These are phyloP conservation scores for Trichosporon faecale DNA, from an alignment of 1,284 basidiomycete species.

Conservation along the genomic window DNA sequence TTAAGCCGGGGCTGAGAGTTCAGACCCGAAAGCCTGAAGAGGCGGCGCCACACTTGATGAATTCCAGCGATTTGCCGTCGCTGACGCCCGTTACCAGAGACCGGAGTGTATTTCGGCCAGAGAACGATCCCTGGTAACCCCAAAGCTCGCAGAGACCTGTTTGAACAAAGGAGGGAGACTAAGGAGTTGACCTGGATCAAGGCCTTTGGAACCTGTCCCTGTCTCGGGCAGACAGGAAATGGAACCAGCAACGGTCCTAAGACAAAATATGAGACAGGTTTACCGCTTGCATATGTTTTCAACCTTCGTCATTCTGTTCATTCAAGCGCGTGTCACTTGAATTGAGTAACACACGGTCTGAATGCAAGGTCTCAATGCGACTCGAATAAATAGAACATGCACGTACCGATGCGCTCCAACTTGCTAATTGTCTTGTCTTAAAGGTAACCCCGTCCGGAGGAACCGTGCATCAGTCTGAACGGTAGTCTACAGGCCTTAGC, in stretches of 20 bases:
- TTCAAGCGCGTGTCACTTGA: neutral
- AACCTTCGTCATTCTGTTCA: neutral
- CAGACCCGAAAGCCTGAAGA: neutral
- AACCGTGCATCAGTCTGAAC: neutral
- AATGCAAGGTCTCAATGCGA: neutral
- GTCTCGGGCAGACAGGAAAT: neutral
- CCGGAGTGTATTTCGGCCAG: neutral
- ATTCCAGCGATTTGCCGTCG: neutral
- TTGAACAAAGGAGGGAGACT: neutral
- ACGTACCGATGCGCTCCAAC: neutral
- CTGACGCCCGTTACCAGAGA: neutral
- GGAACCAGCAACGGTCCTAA: neutral
- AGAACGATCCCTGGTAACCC: neutral
- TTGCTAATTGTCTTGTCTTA: neutral
- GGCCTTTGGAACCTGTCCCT: neutral
- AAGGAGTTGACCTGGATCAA: neutral
- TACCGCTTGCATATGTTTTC: neutral
- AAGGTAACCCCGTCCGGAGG: neutral
- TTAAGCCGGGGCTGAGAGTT: neutral
- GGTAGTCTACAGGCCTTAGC: neutral
- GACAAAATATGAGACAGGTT: neutral
- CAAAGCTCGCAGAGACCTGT: neutral
- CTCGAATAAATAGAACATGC: neutral
- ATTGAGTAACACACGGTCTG: neutral
- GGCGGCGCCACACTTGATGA: neutral